Base-by-base conservation (phyloP, 108 stramenopile species). In the Fistulifera solaris region DNA sequence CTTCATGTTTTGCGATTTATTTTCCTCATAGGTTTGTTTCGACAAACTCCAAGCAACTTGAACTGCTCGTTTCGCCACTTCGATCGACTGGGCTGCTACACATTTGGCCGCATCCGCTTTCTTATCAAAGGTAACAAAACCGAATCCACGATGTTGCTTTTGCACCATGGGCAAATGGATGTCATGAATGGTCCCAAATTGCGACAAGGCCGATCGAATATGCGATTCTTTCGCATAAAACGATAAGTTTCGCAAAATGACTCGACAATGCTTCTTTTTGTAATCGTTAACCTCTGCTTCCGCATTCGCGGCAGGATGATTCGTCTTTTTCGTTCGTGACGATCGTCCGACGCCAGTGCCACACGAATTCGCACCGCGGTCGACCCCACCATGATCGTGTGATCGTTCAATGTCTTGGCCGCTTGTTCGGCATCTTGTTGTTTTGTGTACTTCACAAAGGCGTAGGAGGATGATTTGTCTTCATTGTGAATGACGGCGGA, bases 221-320 rank as follows among this genome's bases (percentile, higher is more conserved):
- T 93, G 75, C 10, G 59, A 53, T 52, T 82, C 84, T 19, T 71
- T 80, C 40, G 90, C 87, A 58, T 78, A 81, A 48, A 93, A 96
- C 61, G 78, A 75, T 14, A 96, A 63, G 58, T 96, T 96, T 21
- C 94, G 83, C 19, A 96, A 49, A 58, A 96, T 95, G 22, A 95
- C 76, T 28, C 94, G 80, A 27, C 69, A 69, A 63, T 73, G 40
- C 71, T 77, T 72, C 72, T 90, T 64, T 58, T 58, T 40, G 39
- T 45, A 49, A 49, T 39, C 61, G 38, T 54, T 8, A 14, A 18
- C 11, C 38, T 58, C 58, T 48, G 40, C 59, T 55, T 14, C 19
- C 56, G 7, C 48, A 21, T 25, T 35, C 42, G 58, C 42, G 19
- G 52, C 63, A 26, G 66, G 7, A 21, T 11, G 12, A 21, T 46